phyloP scores from a whole-genome alignment of 768 basidiomycete genomes.

The Boletus pseudopeckii region DNA sequence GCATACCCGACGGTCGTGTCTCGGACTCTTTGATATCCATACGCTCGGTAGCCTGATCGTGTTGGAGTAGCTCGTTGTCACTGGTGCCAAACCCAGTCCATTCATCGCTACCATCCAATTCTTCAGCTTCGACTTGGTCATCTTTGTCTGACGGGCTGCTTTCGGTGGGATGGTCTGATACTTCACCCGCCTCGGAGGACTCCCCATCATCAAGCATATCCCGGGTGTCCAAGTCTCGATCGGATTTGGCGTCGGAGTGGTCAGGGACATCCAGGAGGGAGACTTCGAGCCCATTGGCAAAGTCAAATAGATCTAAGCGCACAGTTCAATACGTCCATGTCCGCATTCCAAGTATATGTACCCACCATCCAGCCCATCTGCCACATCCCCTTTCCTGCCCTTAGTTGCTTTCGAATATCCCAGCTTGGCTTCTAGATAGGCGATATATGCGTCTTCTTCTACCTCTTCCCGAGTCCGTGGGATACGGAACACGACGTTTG shows the following conservation, averaged over 20 bases:
- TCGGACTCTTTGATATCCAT: background rate
- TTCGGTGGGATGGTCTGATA: background rate
- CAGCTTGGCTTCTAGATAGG: conserved; percentile 76
- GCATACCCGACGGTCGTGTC: conserved; percentile 11
- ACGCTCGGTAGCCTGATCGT: background rate
- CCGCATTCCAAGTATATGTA: background rate
- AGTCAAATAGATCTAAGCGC: conserved; percentile 51
- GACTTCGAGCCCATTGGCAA: conserved; percentile 34
- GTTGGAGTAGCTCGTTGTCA: background rate
- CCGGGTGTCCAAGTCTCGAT: background rate
- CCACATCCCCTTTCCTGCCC: conserved; percentile 48
- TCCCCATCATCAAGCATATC: background rate
- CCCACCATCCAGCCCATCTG: conserved; percentile 85
- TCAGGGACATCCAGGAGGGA: background rate
- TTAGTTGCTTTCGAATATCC: conserved; percentile 45
- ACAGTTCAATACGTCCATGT: background rate
- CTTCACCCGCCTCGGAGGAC: conserved; percentile 2
- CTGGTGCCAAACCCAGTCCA: conserved; percentile 36
- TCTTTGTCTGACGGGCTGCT: background rate
- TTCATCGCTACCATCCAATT: conserved; percentile 27
- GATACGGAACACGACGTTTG: background rate
- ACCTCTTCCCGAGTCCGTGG: conserved; percentile 43
- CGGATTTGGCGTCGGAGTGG: background rate
- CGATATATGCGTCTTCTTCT: conserved; percentile 84
- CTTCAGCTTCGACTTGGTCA: conserved; percentile 21